Evolutionary conservation across 2,329 filamentous ascomycete species (phyloP).

Genomic region (Monascus ruber): DNA sequence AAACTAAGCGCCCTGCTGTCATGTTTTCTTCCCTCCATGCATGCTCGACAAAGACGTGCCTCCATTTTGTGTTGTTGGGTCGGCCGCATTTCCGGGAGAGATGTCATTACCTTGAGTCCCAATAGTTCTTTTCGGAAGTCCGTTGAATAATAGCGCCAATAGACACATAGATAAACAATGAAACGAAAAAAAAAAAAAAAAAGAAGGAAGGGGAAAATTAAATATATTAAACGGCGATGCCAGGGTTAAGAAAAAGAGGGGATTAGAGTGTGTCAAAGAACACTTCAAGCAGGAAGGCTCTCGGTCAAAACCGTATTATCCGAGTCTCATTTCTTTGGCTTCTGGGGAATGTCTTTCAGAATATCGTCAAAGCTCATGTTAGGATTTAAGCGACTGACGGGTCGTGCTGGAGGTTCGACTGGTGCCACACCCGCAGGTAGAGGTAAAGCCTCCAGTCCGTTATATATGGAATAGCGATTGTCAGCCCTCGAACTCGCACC

Average conservation of each 20-base stretch:
- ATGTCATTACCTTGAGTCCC: no score
- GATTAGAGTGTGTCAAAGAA: slow-evolving; percentile 1
- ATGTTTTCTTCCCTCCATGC: no score
- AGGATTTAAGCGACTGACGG: slow-evolving; percentile 33
- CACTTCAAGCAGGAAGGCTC: no score
- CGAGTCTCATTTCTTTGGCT: slow-evolving; percentile 23
- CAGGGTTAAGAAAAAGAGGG: not conserved
- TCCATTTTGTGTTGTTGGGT: no score
- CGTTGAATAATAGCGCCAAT: slow-evolving; percentile 8
- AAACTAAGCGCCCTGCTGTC: no score
- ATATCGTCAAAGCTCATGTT: slow-evolving; percentile 41
- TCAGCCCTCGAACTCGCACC: slow-evolving; percentile 18
- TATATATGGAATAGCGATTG: slow-evolving; percentile 33
- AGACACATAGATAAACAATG: slow-evolving; percentile 9
- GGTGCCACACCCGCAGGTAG: slow-evolving; percentile 32
- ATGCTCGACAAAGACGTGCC: no score
- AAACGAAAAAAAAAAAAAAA: slow-evolving; percentile 4
- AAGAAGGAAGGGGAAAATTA: slow-evolving; percentile 1
- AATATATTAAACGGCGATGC: not conserved
- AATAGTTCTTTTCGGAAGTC: not conserved
- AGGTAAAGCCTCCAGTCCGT: slow-evolving; percentile 35
- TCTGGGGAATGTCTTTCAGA: slow-evolving; percentile 29
- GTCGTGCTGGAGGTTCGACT: slow-evolving; percentile 28
- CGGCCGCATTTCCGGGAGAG: no score
- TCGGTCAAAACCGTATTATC: no score